Base-by-base conservation (phyloP, 176 grass and related monocot genomes). In the Luzula sylvatica region DNA sequence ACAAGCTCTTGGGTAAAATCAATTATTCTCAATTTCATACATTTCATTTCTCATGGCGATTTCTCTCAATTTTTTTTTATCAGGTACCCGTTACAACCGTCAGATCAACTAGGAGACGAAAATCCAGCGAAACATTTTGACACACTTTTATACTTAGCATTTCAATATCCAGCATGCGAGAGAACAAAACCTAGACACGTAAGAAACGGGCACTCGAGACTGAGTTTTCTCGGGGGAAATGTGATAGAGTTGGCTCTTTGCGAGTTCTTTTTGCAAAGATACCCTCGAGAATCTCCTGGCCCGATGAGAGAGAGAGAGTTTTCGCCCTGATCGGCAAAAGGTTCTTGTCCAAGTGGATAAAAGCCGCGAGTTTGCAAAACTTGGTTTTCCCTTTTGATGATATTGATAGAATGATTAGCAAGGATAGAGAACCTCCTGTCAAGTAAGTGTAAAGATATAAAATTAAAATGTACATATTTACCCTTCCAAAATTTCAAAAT, bases 381-480 rank as follows among this genome's bases (percentile, higher is more conserved):
- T 72, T 98, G 75, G 81, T 98, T 21, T 98, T 98, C 52, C 92
- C 92, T 14, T 98, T 71, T 45, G 92, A 98, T 46, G 81, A 98
- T 53, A 66, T 98, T 58, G 92, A 98, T 69, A 98, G 68, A 55
- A 61, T 98, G 92, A 70, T 90, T 53, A 61, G 92, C 3, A 98
- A 98, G 64, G 85, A 98, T 30, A 48, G 75, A 35, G 92, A 98
- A 69, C 78, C 92, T 0, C 85, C 92, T 0, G 67, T 72, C 3
- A 98, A 98, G 92, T 98, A 79, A 90, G 81, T 70, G 4, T 39
- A 35, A 35, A 35, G 30, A 35, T 35, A 7, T 35, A 35, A 35
- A n/a, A n/a, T n/a, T n/a, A n/a, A n/a, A 35, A 35, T 2, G 9
- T 35, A 9, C 30, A 35, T 7, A 35, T 35, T 7, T 35, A 35